phyloP scores from a whole-genome alignment of 1,284 basidiomycete species.

The Moesziomyces aphidis region DNA sequence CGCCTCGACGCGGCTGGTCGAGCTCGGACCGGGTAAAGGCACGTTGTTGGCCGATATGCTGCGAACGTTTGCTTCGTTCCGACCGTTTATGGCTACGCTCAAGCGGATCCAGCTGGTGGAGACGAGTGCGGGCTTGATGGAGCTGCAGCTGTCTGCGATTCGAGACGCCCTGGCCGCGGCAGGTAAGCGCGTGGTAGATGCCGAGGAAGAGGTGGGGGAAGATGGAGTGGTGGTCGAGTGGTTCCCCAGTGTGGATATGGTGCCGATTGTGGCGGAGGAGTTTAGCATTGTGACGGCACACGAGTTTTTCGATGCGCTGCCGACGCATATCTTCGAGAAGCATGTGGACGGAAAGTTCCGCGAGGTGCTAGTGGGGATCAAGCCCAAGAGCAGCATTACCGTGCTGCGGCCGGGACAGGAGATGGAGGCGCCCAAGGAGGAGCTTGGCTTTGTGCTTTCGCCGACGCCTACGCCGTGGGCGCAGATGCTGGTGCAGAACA shows the following conservation, averaged over 20 bases:
- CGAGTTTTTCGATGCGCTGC: constrained; percentile 97
- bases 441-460: constrained; percentile 77
- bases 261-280: constrained; percentile 70
- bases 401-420: constrained; percentile 50
- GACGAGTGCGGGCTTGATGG: constrained; percentile 60
- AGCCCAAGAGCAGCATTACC: constrained; percentile 40
- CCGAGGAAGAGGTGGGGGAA: constrained; percentile 21
- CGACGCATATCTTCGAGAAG: constrained; percentile 85
- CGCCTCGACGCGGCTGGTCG: constrained; percentile 78
- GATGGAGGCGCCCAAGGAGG: constrained; percentile 28
- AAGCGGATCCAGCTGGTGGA: constrained; percentile 63
- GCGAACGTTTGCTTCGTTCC: constrained; percentile 69
- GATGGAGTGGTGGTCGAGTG: constrained; percentile 73
- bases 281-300: constrained; percentile 93
- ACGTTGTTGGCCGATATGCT: constrained; percentile 93
- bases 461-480: constrained; percentile 76
- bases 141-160: constrained; percentile 51
- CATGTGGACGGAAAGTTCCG: constrained; percentile 77
- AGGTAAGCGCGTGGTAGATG: constrained; percentile 47
- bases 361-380: constrained; percentile 81
- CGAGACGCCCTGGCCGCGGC: constrained; percentile 32
- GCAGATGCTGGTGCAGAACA: constrained; percentile 70
- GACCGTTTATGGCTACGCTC: constrained; percentile 47
- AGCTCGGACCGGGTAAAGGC: constrained; percentile 93
- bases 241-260: constrained; percentile 79